Evolutionary conservation across 164 flowering plant genomes (phyloP).

Genomic region (Aristolochia californica): DNA sequence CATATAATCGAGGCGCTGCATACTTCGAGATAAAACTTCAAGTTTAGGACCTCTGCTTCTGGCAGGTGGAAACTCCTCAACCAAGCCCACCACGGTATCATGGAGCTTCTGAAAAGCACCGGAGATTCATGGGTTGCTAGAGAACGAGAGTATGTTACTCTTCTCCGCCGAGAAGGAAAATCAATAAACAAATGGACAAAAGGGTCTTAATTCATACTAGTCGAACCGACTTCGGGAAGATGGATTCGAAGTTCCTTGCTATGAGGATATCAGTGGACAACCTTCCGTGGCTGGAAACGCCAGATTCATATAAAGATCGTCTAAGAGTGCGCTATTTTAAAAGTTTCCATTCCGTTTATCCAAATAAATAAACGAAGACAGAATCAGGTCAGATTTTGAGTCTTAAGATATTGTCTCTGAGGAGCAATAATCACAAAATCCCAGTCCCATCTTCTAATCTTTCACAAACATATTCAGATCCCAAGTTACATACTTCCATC

Average conservation of each 20-base stretch:
- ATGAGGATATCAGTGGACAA: too few species aligned
- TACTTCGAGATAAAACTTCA: neutral
- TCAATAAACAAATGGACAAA: too few species aligned
- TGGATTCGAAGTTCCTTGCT: too few species aligned
- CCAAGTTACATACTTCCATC: slow-evolving; percentile 66
- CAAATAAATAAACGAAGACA: too few species aligned
- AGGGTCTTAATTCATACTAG: too few species aligned
- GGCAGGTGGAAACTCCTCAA: slow-evolving; percentile 41
- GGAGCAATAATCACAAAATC: slow-evolving; percentile 50
- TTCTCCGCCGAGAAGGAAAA: slow-evolving; percentile 37
- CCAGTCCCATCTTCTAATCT: slow-evolving; percentile 58
- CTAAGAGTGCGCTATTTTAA: too few species aligned
- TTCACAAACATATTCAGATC: slow-evolving; percentile 54
- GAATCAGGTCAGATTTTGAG: too few species aligned
- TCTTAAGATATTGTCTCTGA: slow-evolving; percentile 2
- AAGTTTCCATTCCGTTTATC: too few species aligned
- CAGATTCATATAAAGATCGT: too few species aligned
- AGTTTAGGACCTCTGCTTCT: slow-evolving; percentile 54
- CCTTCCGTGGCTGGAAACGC: too few species aligned
- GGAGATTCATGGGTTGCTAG: slow-evolving; percentile 43
- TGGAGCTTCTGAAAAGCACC: slow-evolving; percentile 47
- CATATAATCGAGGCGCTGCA: too few species aligned
- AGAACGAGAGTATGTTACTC: slow-evolving; percentile 35
- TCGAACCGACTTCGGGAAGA: too few species aligned
- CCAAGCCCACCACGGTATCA: slow-evolving; percentile 80